Conservation (phyloP, 495 filamentous ascomycete species). For the Talaromyces thailandensis region DNA sequence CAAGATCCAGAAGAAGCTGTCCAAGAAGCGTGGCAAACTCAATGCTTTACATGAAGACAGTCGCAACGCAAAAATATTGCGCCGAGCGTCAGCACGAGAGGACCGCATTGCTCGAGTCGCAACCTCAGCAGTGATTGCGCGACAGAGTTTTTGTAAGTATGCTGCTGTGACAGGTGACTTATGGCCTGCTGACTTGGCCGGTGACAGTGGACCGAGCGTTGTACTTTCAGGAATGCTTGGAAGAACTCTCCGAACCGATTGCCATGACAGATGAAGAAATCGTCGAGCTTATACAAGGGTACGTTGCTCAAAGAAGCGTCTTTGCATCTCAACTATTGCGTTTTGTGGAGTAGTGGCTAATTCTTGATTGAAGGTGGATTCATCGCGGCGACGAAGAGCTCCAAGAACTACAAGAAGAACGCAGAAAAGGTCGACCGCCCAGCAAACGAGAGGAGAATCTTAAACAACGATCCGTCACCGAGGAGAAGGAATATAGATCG, state of each 20-base stretch:
- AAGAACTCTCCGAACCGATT: slow-evolving; percentile 45
- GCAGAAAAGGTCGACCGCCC: slow-evolving; percentile 73
- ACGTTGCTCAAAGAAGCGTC: slow-evolving; percentile 11
- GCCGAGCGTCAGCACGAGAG: slow-evolving; percentile 63
- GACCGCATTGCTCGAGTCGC: slow-evolving; percentile 64
- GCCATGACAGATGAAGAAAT: slow-evolving; percentile 40
- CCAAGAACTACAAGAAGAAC: slow-evolving; percentile 58
- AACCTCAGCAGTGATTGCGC: slow-evolving; percentile 51
- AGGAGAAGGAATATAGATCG: slow-evolving; percentile 72
- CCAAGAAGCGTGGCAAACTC: slow-evolving; percentile 60
- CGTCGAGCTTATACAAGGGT: slow-evolving; percentile 55
- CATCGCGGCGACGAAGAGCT: slow-evolving; percentile 70
- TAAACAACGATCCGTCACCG: slow-evolving; percentile 55
- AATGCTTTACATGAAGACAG: slow-evolving; percentile 74
- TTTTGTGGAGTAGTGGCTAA: background rate
- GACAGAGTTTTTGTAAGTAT: slow-evolving; percentile 56
- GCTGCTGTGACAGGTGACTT: background rate
- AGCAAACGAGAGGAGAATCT: slow-evolving; percentile 69
- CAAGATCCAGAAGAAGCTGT: slow-evolving; percentile 77
- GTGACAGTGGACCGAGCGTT: slow-evolving; percentile 55
- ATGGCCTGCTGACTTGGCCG: background rate
- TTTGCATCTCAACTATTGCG: slow-evolving; percentile 6
- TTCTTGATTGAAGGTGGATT: slow-evolving; percentile 49
- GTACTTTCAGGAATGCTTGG: slow-evolving; percentile 60
- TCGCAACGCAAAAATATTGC: slow-evolving; percentile 65